Evolutionary conservation across 1,284 basidiomycete species (phyloP), one percentile per base, ranked within the genome.

Genomic region (Farysia itapuensis): DNA sequence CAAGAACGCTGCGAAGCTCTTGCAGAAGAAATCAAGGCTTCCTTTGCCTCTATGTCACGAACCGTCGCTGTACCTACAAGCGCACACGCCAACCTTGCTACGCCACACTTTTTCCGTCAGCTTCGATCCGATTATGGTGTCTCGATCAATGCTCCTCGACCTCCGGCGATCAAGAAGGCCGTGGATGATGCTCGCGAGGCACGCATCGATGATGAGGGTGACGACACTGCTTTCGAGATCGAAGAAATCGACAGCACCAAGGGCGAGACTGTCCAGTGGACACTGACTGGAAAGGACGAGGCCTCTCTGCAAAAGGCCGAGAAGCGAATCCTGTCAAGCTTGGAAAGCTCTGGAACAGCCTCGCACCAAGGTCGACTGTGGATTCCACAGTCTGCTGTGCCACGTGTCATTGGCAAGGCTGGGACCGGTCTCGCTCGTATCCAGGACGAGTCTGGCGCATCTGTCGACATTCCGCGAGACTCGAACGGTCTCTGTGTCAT

Each of bases 401-500:
- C 66, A 7, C 53, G 65, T 16, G 49, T 72, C 39, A 60, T 72
- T 22, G 70, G 70, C 25, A 47, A 52, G 12, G 57, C 59, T 4
- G 70, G 70, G 4, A 42, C 43, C 21, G 70, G 61, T 5, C 60
- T 72, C 16, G 39, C 42, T 41, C 48, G 51, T 46, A 56, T 70
- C 24, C 60, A 72, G 38, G 54, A 43, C 37, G 66, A 70, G 43
- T 58, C 56, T 22, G 65, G 64, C 31, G 60, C 64, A 16, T 36
- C 48, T n/a, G 43, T 72, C 45, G 64, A 70, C 48, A 69, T 72
- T 26, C 68, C 70, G 19, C 41, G 68, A 15, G 66, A 67, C 26
- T 44, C 53, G 8, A 50, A 50, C 20, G 66, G 63, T 25, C 39
- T 67, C 16, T 64, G 65, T 49, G 60, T 68, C 47, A 64, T 72